phyloP scores from a whole-genome alignment of 2,329 filamentous ascomycete species.

The Xylaria sp. region DNA sequence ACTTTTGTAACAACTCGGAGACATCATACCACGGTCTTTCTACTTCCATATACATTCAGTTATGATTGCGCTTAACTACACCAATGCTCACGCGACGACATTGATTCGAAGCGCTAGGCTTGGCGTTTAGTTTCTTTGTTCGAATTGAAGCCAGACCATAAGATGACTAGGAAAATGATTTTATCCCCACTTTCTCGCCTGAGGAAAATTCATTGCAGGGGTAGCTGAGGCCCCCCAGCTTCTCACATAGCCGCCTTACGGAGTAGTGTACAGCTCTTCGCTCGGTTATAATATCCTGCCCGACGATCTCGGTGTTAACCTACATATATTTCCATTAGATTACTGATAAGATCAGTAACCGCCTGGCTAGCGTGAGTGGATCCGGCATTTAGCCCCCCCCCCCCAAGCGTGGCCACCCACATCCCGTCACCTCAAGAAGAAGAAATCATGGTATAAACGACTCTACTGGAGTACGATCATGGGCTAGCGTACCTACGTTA shows the following conservation, averaged over 20 bases:
- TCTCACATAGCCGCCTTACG: too few relatives aligned
- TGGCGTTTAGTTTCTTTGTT: not conserved
- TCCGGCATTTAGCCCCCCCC: not conserved
- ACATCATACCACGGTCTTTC: constrained; percentile 12
- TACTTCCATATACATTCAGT: not conserved
- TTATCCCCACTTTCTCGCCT: not conserved
- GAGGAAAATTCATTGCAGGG: not conserved
- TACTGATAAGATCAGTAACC: too few relatives aligned
- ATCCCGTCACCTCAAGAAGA: too few relatives aligned
- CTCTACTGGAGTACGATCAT: too few relatives aligned
- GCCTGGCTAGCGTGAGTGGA: not conserved
- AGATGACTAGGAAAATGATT: not conserved
- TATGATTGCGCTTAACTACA: not conserved
- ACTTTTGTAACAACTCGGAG: constrained; percentile 16
- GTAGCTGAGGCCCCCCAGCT: not conserved
- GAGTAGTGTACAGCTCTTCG: not conserved
- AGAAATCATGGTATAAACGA: too few relatives aligned
- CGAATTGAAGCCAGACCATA: not conserved
- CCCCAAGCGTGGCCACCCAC: not conserved
- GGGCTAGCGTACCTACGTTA: too few relatives aligned
- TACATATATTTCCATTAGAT: not conserved
- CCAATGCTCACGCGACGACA: not conserved
- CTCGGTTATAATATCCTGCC: not conserved
- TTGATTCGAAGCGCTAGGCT: not conserved
- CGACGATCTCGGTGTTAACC: not conserved